Base-by-base conservation (phyloP, 495 filamentous ascomycete genomes). In the Podospora tetraspora region DNA sequence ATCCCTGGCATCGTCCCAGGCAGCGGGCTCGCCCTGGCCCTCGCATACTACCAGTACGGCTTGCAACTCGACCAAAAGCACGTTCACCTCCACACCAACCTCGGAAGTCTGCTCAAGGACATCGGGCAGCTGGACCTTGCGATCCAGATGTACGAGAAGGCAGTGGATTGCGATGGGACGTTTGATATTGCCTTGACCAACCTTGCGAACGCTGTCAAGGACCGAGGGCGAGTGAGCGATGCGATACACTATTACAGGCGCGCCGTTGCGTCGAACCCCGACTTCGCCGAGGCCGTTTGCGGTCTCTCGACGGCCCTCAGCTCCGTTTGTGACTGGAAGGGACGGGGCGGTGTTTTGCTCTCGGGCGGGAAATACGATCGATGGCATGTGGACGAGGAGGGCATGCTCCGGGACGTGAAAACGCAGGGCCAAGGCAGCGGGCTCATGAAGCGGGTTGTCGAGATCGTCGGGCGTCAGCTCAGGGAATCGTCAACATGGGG, bases 161-260 rank as follows among this genome's bases (percentile, higher is more conserved):
- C 95, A 9, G 95, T 99, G 52, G 83, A 86, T 1, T 98, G 93
- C 76, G 95, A 99, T 76, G 86, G 86, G 16, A 91, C 89, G 34
- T 99, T 99, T 73, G 95, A 99, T 71, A 98, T 99, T 72, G 95
- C 96, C 4, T 83, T 99, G 61, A 96, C 95, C 34, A 99, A 99
- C 75, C 83, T 99, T 63, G 95, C 95, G 29, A 99, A 99, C 79
- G 95, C 95, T 0, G 95, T 99, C 61, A 99, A 98, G 79, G 95
- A 99, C 77, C 91, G 96, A 75, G 96, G 96, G 12, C 86, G 90
- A 59, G 91, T 97, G 68, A 92, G 87, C 66, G 95, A 99, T 70
- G 96, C 95, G 6, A 97, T 99, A 62, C 79, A 79, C 21, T 98
- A 96, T 76, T 99, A 99, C 81, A 89, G 86, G 70, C 88, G 94